phyloP scores from a whole-genome alignment of 2,329 filamentous ascomycete genomes.

The Diplodia corticola region DNA sequence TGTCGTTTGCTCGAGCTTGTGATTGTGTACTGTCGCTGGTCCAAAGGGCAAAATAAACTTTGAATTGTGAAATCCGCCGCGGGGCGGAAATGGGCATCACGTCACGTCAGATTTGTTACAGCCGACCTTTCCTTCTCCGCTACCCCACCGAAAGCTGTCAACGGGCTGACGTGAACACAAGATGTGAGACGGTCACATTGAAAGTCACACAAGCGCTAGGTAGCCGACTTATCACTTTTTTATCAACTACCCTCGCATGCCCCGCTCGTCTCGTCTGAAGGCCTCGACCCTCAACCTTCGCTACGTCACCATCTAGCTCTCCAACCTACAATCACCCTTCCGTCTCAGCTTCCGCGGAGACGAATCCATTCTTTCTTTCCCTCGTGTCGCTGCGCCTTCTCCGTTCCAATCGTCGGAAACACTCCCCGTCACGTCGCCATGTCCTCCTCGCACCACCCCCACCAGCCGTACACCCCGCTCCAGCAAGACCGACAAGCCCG shows the following conservation, averaged over 20 bases:
- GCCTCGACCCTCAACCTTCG: neutral
- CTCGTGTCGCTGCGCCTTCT: neutral
- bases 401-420: neutral
- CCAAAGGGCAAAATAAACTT: neutral
- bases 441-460: neutral
- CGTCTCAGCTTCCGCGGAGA: neutral
- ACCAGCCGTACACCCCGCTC: conserved; percentile 26
- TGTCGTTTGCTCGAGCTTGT: neutral
- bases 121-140: neutral
- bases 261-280: neutral
- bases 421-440: neutral
- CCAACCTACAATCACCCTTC: neutral
- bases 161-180: conserved; percentile 1
- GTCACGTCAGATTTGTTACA: neutral
- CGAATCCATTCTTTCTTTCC: neutral
- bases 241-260: neutral
- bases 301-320: neutral
- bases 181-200: neutral
- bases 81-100: conserved; percentile 1
- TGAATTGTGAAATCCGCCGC: too few relatives aligned
- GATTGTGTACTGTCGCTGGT: neutral
- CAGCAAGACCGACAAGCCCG: conserved; percentile 35
- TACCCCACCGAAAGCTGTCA: neutral
- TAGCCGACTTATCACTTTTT: conserved; percentile 16
- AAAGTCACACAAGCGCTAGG: neutral